Evolutionary conservation across 352 stramenopile species (phyloP).

Genomic region (Phytophthora aleatoria): DNA sequence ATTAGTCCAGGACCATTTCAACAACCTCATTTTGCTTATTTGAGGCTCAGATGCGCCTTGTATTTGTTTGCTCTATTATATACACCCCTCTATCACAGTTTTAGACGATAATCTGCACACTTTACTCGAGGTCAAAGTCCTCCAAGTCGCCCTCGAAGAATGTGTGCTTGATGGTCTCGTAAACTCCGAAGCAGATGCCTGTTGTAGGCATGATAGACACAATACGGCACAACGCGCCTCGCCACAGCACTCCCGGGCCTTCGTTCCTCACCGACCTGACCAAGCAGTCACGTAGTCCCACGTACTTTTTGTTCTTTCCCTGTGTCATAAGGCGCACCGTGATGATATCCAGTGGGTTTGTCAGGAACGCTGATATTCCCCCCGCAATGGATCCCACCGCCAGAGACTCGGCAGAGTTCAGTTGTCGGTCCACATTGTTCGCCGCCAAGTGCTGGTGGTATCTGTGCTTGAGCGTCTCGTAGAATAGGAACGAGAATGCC

Average conservation of each 20-base stretch:
- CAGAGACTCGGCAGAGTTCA: slow-evolving; percentile 65
- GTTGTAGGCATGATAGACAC: slow-evolving; percentile 78
- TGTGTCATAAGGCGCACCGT: slow-evolving; percentile 86
- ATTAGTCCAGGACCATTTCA: neutral
- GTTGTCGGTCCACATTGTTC: slow-evolving; percentile 39
- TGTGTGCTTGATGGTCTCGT: slow-evolving; percentile 82
- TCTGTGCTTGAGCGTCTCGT: slow-evolving; percentile 69
- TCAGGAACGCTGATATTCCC: slow-evolving; percentile 69
- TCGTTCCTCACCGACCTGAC: slow-evolving; percentile 60
- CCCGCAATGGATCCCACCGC: slow-evolving; percentile 60
- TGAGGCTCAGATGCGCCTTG: neutral
- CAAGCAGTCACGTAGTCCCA: slow-evolving; percentile 63
- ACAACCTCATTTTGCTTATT: neutral
- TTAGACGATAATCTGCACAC: slow-evolving; percentile 9
- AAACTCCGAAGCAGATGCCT: slow-evolving; percentile 87
- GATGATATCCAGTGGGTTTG: slow-evolving; percentile 83
- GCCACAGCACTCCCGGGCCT: slow-evolving; percentile 66
- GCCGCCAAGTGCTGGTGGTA: slow-evolving; percentile 47
- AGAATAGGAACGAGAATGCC: slow-evolving; percentile 85
- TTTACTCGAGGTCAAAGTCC: slow-evolving; percentile 64
- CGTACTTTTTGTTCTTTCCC: slow-evolving; percentile 70
- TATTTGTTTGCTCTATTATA: slow-evolving; percentile 35
- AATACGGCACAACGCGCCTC: slow-evolving; percentile 68
- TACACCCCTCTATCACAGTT: slow-evolving; percentile 8
- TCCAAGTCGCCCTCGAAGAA: slow-evolving; percentile 73